phyloP scores from a whole-genome alignment of 441 rosid species.

The Melastoma candidum region DNA sequence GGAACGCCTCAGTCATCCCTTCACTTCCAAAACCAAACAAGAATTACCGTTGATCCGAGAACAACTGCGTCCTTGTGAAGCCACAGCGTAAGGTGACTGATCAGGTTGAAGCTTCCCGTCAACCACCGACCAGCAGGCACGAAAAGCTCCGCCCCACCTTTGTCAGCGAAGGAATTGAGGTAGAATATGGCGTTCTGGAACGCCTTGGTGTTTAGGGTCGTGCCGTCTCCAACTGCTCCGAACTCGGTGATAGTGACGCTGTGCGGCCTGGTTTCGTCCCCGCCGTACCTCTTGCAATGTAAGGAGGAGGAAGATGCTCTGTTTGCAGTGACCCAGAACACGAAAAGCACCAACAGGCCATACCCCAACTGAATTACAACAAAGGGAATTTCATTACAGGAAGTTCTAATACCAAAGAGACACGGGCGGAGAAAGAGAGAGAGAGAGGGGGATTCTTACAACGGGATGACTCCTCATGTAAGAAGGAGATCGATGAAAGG shows the following conservation, averaged over 20 bases:
- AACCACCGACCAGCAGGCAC: constrained; percentile 95
- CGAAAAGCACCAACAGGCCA: constrained; percentile 57
- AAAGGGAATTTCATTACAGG: no score
- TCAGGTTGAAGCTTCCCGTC: constrained; percentile 93
- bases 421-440: no score
- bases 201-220: constrained; percentile 90
- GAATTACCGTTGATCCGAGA: constrained; percentile 70
- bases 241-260: constrained; percentile 91
- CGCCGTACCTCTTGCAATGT: constrained; percentile 38
- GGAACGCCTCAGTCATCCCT: no score
- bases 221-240: constrained; percentile 95
- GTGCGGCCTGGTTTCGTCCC: constrained; percentile 60
- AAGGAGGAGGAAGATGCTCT: constrained; percentile 13
- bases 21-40: no score
- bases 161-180: constrained; percentile 87
- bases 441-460: no score
- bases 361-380: constrained; percentile 43
- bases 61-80: constrained; percentile 81
- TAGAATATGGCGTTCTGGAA: constrained; percentile 98
- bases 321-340: constrained; percentile 40
- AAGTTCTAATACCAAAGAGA: no score
- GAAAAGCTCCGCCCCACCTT: constrained; percentile 96
- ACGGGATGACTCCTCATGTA: no score
- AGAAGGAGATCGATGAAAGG: no score
- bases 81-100: constrained; percentile 91